Percentiles rank a stretch among this genome's conserved stretches.
These are phyloP conservation scores for Backusella luteola DNA, from an alignment of 192 early-diverging fungal genomes.

Conservation along the genomic window DNA sequence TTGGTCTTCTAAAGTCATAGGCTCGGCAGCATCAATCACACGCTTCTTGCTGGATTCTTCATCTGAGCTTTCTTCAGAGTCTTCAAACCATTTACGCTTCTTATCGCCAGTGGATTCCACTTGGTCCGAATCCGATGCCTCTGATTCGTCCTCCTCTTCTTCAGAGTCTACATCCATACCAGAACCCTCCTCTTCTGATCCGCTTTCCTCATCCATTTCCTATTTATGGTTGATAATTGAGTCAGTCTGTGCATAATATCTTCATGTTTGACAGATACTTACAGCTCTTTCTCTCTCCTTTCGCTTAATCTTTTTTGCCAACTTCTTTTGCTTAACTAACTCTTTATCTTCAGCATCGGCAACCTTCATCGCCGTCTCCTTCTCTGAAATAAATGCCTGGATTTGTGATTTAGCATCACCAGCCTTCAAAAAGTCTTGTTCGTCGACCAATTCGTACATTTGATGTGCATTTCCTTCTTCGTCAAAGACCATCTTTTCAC, in stretches of 20 bases:
- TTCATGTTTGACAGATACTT: not conserved
- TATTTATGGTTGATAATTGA: not conserved
- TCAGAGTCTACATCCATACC: slow-evolving; percentile 29
- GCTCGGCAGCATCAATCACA: slow-evolving; percentile 52
- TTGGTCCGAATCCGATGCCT: slow-evolving; percentile 49
- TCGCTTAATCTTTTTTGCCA: slow-evolving; percentile 67
- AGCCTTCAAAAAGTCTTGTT: slow-evolving; percentile 76
- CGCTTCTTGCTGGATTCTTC: slow-evolving; percentile 36
- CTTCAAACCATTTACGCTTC: slow-evolving; percentile 45
- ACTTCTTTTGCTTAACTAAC: slow-evolving; percentile 58
- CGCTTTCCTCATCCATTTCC: slow-evolving; percentile 30
- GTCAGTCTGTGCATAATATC: not conserved
- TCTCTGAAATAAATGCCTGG: slow-evolving; percentile 69
- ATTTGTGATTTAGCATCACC: slow-evolving; percentile 65
- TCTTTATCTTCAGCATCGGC: slow-evolving; percentile 82
- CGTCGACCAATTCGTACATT: slow-evolving; percentile 77
- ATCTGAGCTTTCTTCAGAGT: slow-evolving; percentile 33
- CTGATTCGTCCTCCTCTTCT: slow-evolving; percentile 61
- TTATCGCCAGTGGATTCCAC: slow-evolving; percentile 66
- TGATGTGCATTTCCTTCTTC: slow-evolving; percentile 86
- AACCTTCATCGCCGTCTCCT: slow-evolving; percentile 63
- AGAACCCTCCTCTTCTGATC: slow-evolving; percentile 27
- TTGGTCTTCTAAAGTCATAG: slow-evolving; percentile 58
- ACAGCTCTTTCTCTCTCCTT: slow-evolving; percentile 63
- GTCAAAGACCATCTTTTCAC: slow-evolving; percentile 85